phyloP scores from a whole-genome alignment of 108 stramenopile species.

The Epithemia pelagica region DNA sequence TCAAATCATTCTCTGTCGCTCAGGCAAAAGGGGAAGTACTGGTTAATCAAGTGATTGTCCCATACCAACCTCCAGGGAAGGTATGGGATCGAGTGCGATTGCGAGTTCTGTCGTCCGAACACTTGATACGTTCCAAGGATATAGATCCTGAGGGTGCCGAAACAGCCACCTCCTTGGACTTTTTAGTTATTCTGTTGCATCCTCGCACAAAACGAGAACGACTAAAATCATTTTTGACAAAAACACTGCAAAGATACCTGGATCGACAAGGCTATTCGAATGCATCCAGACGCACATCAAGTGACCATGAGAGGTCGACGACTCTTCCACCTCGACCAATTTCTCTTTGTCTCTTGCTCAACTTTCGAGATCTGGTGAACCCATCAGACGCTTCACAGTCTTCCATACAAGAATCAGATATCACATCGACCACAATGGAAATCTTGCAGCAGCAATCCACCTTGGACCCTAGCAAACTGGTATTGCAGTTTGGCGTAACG shows the following conservation, averaged over 20 bases:
- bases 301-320: too few species aligned
- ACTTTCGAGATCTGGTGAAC: slow-evolving; percentile 37
- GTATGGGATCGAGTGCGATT: slow-evolving; percentile 32
- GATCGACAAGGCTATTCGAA: background rate
- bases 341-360: slow-evolving; percentile 35
- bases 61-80: slow-evolving; percentile 25
- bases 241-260: background rate
- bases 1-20: too few species aligned
- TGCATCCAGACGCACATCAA: too few species aligned
- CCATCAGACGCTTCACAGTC: slow-evolving; percentile 4
- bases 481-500: slow-evolving; percentile 3
- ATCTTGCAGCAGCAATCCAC: slow-evolving; percentile 1
- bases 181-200: slow-evolving; percentile 26
- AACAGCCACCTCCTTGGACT: slow-evolving; percentile 12
- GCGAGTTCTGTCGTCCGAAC: slow-evolving; percentile 6
- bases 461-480: slow-evolving; percentile 5
- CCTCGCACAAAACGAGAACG: slow-evolving; percentile 1
- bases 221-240: background rate
- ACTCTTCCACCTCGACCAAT: slow-evolving; percentile 8
- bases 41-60: slow-evolving; percentile 15
- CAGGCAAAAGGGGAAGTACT: too few species aligned
- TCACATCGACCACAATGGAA: slow-evolving; percentile 1
- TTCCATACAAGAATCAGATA: slow-evolving; percentile 4
- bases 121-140: background rate
- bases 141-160: too few species aligned